These are phyloP conservation scores for Mercurialis annua DNA, from an alignment of 345 rosid species.

Conservation along the genomic window DNA sequence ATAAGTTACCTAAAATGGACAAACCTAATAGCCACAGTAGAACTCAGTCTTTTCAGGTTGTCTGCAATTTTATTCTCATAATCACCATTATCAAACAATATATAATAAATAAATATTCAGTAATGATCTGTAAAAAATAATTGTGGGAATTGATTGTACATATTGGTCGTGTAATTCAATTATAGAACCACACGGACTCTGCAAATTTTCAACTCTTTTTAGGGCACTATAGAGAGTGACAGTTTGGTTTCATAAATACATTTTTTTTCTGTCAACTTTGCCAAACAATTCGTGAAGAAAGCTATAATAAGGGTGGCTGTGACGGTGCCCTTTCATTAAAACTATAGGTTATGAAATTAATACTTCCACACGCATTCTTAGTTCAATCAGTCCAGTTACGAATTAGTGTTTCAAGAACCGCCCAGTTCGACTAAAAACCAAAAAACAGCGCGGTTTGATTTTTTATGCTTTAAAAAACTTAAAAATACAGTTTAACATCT, in stretches of 20 bases:
- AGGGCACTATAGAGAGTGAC: background rate
- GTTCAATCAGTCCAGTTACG: background rate
- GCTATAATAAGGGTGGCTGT: background rate
- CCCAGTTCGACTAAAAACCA: too few relatives aligned
- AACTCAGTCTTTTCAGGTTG: background rate
- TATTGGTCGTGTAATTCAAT: background rate
- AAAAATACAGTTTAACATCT: too few relatives aligned
- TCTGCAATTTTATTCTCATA: background rate
- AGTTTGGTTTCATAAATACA: constrained; percentile 11
- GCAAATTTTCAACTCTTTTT: background rate
- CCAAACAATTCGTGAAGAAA: background rate
- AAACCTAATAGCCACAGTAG: background rate
- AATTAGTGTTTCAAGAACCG: too few relatives aligned
- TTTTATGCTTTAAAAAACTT: too few relatives aligned
- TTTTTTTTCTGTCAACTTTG: background rate
- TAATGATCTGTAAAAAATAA: too few relatives aligned
- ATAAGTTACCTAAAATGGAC: constrained; percentile 9
- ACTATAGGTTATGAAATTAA: background rate
- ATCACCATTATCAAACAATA: background rate
- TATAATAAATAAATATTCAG: too few relatives aligned
- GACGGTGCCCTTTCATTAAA: background rate
- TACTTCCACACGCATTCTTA: background rate
- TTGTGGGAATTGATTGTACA: too few relatives aligned
- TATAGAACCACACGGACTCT: background rate
- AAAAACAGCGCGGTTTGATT: too few relatives aligned